Base-by-base conservation (phyloP, 257 asterid species). In the Mentha longifolia region DNA sequence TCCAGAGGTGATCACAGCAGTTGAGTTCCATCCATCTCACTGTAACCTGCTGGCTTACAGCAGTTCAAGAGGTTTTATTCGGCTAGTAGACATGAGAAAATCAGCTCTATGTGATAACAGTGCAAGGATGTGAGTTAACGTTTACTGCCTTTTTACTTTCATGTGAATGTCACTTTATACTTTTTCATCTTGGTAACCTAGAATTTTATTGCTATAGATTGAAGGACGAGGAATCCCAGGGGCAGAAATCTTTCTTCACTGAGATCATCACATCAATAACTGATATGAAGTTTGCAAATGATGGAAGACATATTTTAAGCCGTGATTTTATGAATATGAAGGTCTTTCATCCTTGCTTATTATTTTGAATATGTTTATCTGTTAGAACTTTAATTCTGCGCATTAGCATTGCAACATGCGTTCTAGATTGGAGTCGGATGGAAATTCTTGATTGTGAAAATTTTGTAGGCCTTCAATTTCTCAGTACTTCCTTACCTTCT, bases 41-140 rank as follows among this genome's bases (percentile, higher is more conserved):
- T 90, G 97, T 79, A 90, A 90, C 77, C 80, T 88, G 77, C 84
- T 90, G 76, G 96, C 88, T 69, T 88, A 85, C 77, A 79, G 92
- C 83, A 85, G 97, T 86, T 86, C 95, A 60, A 90, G 89, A 73
- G 96, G 96, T 68, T 85, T 70, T 80, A 77, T 88, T 63, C 93
- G 92, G 58, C 82, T 90, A 43, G 92, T 86, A 54, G 97, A 88
- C 84, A 77, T 86, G 92, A 87, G 97, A 72, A 81, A 85, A 76
- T 90, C 97, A 35, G 96, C 97, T 28, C 73, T 88, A 17, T 90
- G 97, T 77, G 97, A 90, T 82, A 76, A 70, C 52, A 70, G 67
- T 65, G 88, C 95, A 62, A 82, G 65, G 63, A 86, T 88, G 96
- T 90, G 81, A 82, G 96, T 70, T 57, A 70, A 65, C 70, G 64